Evolutionary conservation across 2,329 filamentous ascomycete species (phyloP).

Genomic region (Colletotrichum sp.): DNA sequence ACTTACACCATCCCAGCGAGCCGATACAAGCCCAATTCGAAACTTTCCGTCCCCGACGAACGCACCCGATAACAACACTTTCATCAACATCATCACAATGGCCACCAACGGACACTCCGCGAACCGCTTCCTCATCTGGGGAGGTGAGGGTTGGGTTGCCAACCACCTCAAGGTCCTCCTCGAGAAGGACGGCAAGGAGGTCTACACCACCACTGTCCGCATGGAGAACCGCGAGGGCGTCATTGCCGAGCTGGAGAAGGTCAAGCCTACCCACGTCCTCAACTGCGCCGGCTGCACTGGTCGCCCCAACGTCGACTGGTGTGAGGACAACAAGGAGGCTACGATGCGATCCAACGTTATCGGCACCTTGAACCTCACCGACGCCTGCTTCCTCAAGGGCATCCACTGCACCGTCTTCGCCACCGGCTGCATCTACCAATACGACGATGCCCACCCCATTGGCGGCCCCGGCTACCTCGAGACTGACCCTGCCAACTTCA

Average conservation of each 20-base stretch:
- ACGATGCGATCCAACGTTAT: conserved; percentile 73
- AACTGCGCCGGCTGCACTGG: conserved; percentile 72
- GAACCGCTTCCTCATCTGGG: conserved; percentile 68
- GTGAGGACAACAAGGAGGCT: conserved; percentile 71
- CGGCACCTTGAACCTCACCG: conserved; percentile 67
- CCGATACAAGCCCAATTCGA: background rate
- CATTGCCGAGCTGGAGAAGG: conserved; percentile 57
- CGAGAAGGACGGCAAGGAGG: conserved; percentile 64
- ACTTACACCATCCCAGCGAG: background rate
- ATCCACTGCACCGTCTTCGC: conserved; percentile 71
- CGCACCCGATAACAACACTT: background rate
- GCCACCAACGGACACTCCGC: conserved; percentile 31
- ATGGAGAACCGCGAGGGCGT: conserved; percentile 69
- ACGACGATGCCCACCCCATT: conserved; percentile 65
- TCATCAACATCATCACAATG: conserved; percentile 24
- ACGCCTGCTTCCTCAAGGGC: conserved; percentile 62
- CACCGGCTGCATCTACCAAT: conserved; percentile 72
- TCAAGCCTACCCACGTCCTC: conserved; percentile 70
- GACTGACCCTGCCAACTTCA: conserved; percentile 68
- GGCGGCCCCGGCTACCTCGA: conserved; percentile 66
- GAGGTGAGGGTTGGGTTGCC: conserved; percentile 67
- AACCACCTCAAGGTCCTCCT: conserved; percentile 65
- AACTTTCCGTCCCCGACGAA: background rate
- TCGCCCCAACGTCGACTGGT: conserved; percentile 74
- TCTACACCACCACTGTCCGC: conserved; percentile 64